phyloP scores from a whole-genome alignment of 1,284 basidiomycete species.

The Rhodotorula mucilaginosa region DNA sequence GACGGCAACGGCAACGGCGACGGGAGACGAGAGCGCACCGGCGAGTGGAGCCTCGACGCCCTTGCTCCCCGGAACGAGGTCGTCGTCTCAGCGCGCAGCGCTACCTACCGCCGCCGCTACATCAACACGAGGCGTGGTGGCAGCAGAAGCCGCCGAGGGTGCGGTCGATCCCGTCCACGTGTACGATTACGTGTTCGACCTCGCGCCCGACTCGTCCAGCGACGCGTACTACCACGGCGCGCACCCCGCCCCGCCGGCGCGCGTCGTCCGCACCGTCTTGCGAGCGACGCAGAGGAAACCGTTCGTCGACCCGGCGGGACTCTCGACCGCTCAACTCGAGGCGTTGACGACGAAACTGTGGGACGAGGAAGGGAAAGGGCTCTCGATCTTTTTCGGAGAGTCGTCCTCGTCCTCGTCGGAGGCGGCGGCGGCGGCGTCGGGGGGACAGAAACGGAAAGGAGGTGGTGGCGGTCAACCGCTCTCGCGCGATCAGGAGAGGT shows the following conservation, averaged over 20 bases:
- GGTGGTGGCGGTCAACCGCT: neutral
- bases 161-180: conserved; percentile 28
- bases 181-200: conserved; percentile 37
- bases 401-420: neutral
- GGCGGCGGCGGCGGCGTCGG: neutral
- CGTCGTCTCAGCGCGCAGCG: neutral
- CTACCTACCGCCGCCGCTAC: neutral
- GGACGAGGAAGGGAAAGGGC: conserved; percentile 23
- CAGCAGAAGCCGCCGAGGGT: neutral
- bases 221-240: conserved; percentile 41
- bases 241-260: conserved; percentile 34
- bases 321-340: conserved; percentile 23
- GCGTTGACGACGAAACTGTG: conserved; percentile 16
- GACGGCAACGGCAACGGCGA: neutral
- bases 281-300: conserved; percentile 20
- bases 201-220: conserved; percentile 22
- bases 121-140: neutral
- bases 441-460: neutral
- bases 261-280: conserved; percentile 30
- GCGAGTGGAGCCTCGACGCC: neutral
- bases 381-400: conserved; percentile 26
- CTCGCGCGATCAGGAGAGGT: conserved; percentile 25
- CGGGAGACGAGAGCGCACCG: neutral
- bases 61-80: neutral
- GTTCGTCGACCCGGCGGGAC: conserved; percentile 30